phyloP scores from a whole-genome alignment of 1,284 basidiomycete species.

The Puccinia triticina region DNA sequence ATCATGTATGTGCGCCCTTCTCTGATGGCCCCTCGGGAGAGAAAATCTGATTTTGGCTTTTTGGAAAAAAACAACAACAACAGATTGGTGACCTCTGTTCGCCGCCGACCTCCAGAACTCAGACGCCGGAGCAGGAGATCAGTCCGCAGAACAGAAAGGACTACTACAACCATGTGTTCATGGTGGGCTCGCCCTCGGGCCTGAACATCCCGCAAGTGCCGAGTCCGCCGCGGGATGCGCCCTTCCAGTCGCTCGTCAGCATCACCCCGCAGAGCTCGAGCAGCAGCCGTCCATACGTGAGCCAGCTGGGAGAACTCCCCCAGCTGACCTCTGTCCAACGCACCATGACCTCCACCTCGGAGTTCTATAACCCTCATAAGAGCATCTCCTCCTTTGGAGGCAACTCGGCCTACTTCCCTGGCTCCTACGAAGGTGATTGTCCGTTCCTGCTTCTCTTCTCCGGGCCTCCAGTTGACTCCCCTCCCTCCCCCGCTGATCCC shows the following conservation, averaged over 20 bases:
- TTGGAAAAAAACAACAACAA: background rate
- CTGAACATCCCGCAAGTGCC: background rate
- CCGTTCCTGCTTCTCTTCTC: background rate
- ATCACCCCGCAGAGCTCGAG: background rate
- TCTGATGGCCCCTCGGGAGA: background rate
- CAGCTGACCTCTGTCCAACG: background rate
- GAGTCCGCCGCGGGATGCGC: conserved; percentile 12
- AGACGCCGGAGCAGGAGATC: background rate
- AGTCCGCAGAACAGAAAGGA: conserved; percentile 28
- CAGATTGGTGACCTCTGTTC: conserved; percentile 31
- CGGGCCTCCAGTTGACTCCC: background rate
- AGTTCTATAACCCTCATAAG: background rate
- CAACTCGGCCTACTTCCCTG: conserved; percentile 7
- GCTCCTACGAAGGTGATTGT: background rate
- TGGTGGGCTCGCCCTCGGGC: background rate
- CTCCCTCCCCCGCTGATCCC: background rate
- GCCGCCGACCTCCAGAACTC: background rate
- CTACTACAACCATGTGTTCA: conserved; percentile 28
- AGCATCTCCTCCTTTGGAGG: conserved; percentile 3
- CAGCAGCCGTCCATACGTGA: background rate
- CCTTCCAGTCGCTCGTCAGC: conserved; percentile 25
- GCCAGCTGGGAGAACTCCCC: background rate
- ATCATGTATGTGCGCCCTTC: conserved; percentile 27
- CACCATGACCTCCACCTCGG: conserved; percentile 1
- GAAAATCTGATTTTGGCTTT: background rate